phyloP scores from a whole-genome alignment of 192 early-diverging fungal species.

The Neocallimastix lanati region DNA sequence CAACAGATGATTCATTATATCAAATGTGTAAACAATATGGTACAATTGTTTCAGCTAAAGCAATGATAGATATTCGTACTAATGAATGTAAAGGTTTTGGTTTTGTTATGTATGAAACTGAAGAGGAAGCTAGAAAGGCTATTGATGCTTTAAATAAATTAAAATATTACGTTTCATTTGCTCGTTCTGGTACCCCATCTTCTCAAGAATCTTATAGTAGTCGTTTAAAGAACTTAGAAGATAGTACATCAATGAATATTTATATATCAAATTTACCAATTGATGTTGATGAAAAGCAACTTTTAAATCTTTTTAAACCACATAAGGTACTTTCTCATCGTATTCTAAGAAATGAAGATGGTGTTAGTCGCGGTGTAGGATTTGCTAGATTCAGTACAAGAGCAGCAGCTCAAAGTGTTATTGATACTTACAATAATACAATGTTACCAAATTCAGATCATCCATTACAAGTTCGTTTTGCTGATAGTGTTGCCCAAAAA shows the following conservation, averaged over 20 bases:
- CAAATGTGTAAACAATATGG: conserved; percentile 36
- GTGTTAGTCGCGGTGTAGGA: conserved; percentile 55
- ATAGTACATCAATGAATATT: conserved; percentile 55
- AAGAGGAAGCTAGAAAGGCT: conserved; percentile 39
- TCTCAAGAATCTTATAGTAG: conserved; percentile 13
- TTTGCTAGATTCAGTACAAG: conserved; percentile 63
- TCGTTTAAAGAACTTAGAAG: conserved; percentile 56
- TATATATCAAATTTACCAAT: conserved; percentile 70
- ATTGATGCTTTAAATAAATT: conserved; percentile 44
- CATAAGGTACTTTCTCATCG: conserved; percentile 47
- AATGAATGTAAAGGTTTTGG: conserved; percentile 77
- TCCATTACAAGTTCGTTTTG: conserved; percentile 58
- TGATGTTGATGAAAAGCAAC: conserved; percentile 43
- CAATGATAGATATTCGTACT: conserved; percentile 59
- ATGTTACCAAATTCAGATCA: conserved; percentile 35
- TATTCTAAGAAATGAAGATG: conserved; percentile 52
- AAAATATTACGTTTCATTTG: conserved; percentile 57
- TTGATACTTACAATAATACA: conserved; percentile 44
- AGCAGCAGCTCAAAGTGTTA: conserved; percentile 40
- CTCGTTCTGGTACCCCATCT: conserved; percentile 5
- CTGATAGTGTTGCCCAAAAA: conserved; percentile 66
- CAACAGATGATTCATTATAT: conserved; percentile 47
- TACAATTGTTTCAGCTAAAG: conserved; percentile 56
- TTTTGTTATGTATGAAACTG: conserved; percentile 67
- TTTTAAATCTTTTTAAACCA: conserved; percentile 46